Evolutionary conservation across 805 yeast species (phyloP), one percentile per base, ranked within the genome.

Genomic region (Suhomyces faveliae): DNA sequence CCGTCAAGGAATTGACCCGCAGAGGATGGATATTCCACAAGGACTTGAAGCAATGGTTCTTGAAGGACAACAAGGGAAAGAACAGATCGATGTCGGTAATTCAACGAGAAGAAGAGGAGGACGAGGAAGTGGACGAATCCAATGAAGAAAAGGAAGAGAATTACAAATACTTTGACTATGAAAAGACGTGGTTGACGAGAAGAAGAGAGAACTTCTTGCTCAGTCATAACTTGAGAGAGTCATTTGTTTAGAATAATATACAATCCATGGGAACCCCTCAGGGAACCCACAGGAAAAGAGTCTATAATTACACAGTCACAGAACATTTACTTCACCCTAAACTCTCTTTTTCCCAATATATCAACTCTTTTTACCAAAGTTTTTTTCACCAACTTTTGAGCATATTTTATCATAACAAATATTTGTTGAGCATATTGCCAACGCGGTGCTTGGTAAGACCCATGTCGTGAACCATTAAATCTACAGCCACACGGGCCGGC

Each of bases 91-190:
- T 56, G 56, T 55, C 63, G 12, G 57, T 54, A 42, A 54, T 55
- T 30, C 56, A 50, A 41, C 45, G 42, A 27, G 61, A 52, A 24
- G 59, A 54, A 21, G 52, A 46, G 40, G 45, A 42, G 24, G 46
- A 47, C 35, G 49, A 46, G 25, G 47, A 41, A 15, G 51, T 44
- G 35, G 51, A 52, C 12, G 30, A 27, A 27, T 5, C 30, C 30
- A n/a, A 80, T 70, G 64, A 72, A 68, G 59, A 77, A 67, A 46
- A 68, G 48, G 50, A 63, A 78, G 59, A 61, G 47, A 64, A 65
- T 23, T 88, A 89, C 82, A 84, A 91, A 58, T 87, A 86, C 67
- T 91, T 92, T 66, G 97, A 91, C 66, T 85, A 81, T 62, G 89
- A 86, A 63, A 70, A 70, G 62, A 71, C 77, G 10, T 79, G 84